A percentile compares a stretch with the other conserved stretches of the same genome.
phyloP scores from a whole-genome alignment of 2,329 filamentous ascomycete species.

The Fusarium solani-melongenae region DNA sequence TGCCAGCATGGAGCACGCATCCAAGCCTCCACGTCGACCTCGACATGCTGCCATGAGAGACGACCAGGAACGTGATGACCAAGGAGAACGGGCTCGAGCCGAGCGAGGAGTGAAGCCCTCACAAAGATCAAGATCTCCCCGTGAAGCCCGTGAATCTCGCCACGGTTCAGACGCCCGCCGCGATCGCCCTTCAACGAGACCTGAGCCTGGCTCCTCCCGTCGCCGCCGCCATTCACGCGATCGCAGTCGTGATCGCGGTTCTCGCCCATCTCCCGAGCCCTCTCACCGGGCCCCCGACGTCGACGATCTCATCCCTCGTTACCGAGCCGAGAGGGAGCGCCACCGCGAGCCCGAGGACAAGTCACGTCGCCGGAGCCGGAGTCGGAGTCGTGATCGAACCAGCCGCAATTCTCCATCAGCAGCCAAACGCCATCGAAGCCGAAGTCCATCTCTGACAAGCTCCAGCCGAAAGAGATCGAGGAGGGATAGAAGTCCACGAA shows the following conservation, averaged over 20 bases:
- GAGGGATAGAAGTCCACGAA: constrained; percentile 50
- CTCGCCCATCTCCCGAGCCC: constrained; percentile 41
- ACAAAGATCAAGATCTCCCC: constrained; percentile 47
- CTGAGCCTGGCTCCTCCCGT: constrained; percentile 48
- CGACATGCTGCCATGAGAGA: constrained; percentile 57
- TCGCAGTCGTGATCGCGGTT: constrained; percentile 49
- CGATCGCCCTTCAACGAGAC: constrained; percentile 48
- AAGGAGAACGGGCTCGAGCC: constrained; percentile 51
- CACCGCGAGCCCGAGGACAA: constrained; percentile 46
- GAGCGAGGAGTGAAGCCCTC: constrained; percentile 49
- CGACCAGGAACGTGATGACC: constrained; percentile 50
- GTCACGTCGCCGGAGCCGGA: constrained; percentile 49
- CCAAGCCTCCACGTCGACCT: constrained; percentile 49
- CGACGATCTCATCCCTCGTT: constrained; percentile 54
- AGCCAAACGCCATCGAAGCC: constrained; percentile 56
- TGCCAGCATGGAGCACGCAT: constrained; percentile 45
- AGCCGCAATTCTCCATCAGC: constrained; percentile 51
- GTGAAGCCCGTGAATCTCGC: constrained; percentile 43
- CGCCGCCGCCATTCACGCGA: constrained; percentile 53
- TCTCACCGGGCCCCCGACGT: constrained; percentile 44
- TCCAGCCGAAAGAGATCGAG: constrained; percentile 55
- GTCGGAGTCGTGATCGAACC: constrained; percentile 43
- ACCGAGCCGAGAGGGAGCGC: constrained; percentile 47
- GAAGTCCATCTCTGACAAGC: constrained; percentile 52
- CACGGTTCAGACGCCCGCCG: constrained; percentile 45